phyloP scores from a whole-genome alignment of 352 stramenopile genomes.

The Globisporangium rhizosaccharum region DNA sequence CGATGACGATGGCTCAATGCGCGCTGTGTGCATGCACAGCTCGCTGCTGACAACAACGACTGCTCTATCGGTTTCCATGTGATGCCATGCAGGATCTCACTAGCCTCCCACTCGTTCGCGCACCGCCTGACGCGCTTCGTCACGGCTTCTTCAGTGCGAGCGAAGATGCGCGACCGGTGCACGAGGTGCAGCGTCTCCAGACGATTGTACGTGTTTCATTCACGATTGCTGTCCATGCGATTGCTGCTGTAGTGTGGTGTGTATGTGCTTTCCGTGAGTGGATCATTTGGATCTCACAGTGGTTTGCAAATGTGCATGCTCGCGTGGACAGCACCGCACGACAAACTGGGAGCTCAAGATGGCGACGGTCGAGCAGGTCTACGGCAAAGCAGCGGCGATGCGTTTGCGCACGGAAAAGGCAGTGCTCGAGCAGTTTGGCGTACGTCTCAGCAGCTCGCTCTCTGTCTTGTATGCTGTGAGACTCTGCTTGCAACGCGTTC shows the following conservation, averaged over 20 bases:
- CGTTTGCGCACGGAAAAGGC: slow-evolving; percentile 84
- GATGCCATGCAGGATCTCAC: slow-evolving; percentile 38
- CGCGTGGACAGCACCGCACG: slow-evolving; percentile 39
- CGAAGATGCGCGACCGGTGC: slow-evolving; percentile 72
- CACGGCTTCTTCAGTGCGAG: slow-evolving; percentile 83
- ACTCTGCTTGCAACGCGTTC: background rate
- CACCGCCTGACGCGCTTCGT: slow-evolving; percentile 70
- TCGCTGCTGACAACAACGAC: background rate
- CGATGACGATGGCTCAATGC: too few species aligned
- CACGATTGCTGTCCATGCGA: background rate
- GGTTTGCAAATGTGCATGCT: background rate
- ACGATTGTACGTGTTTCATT: slow-evolving; percentile 37
- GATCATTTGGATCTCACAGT: background rate
- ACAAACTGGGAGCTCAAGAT: slow-evolving; percentile 87
- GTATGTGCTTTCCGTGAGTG: background rate
- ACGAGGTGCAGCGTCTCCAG: slow-evolving; percentile 83
- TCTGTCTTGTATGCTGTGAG: background rate
- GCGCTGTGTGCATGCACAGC: background rate
- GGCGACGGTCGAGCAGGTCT: slow-evolving; percentile 84
- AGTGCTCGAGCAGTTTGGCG: slow-evolving; percentile 80
- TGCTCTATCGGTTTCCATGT: background rate
- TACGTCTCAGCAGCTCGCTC: slow-evolving; percentile 16
- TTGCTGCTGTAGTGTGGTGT: background rate
- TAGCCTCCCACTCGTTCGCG: slow-evolving; percentile 78
- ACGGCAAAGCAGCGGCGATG: slow-evolving; percentile 86